phyloP scores from a whole-genome alignment of 257 asterid species.

The Nicotiana attenuata region DNA sequence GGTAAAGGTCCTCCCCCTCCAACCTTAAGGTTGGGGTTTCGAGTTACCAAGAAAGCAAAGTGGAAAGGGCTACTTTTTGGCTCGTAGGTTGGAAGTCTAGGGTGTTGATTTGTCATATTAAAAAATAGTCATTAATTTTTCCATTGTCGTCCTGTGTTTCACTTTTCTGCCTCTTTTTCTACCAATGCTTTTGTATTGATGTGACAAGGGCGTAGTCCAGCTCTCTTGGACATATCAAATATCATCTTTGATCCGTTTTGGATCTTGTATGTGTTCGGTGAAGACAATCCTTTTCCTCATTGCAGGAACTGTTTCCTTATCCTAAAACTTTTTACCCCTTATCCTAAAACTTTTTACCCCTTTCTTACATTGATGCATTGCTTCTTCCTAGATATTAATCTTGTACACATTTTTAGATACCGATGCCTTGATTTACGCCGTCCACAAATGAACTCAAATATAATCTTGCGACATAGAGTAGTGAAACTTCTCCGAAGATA shows the following conservation, averaged over 20 bases:
- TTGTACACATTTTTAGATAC: constrained; percentile 37
- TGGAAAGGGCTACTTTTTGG: too few species aligned
- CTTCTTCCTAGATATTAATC: background rate
- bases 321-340: background rate
- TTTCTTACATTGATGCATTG: background rate
- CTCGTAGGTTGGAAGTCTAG: too few species aligned
- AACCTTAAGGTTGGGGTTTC: too few species aligned
- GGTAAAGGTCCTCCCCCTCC: too few species aligned
- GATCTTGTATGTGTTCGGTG: background rate
- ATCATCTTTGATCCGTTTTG: background rate
- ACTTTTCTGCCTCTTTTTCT: too few species aligned
- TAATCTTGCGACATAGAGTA: constrained; percentile 83
- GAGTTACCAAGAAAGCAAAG: too few species aligned
- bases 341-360: background rate
- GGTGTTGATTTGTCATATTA: too few species aligned
- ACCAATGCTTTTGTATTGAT: too few species aligned
- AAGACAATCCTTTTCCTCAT: background rate
- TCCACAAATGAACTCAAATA: constrained; percentile 63
- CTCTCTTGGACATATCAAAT: background rate
- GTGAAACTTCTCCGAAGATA: constrained; percentile 83
- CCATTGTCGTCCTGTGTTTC: too few species aligned
- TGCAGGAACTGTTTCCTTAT: background rate
- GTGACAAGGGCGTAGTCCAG: background rate
- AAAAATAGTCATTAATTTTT: too few species aligned
- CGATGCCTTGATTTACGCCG: constrained; percentile 97